These are phyloP conservation scores for Yamadazyma spencermartinsiae DNA, from an alignment of 1,139 yeast genomes.

Conservation along the genomic window DNA sequence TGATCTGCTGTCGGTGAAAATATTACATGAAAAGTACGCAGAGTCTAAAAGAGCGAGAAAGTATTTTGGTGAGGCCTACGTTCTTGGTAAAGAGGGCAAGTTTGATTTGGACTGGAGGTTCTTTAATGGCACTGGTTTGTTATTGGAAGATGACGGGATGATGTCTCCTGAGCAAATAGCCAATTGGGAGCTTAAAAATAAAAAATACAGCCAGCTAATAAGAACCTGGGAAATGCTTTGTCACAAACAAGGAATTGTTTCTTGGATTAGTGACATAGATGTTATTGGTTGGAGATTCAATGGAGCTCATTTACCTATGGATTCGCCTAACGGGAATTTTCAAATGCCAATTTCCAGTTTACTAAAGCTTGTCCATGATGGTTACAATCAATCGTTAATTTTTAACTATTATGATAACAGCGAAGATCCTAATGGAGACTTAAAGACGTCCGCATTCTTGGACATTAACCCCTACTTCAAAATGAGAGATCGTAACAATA, in stretches of 20 bases:
- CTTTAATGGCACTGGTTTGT: conserved; percentile 28
- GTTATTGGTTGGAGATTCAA: conserved; percentile 56
- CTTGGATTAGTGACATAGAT: conserved; percentile 54
- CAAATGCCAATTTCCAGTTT: conserved; percentile 50
- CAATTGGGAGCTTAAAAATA: conserved; percentile 24
- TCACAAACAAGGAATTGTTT: conserved; percentile 23
- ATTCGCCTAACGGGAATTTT: conserved; percentile 46
- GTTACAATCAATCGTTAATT: conserved; percentile 43
- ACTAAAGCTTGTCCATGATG: conserved; percentile 33
- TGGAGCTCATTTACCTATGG: conserved; percentile 55
- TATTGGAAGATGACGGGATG: conserved; percentile 11
- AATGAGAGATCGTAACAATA: conserved; percentile 36
- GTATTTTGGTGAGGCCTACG: conserved; percentile 52
- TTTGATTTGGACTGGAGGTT: conserved; percentile 47
- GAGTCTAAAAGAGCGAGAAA: conserved; percentile 27
- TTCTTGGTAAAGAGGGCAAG: conserved; percentile 26
- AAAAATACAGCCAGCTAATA: conserved; percentile 28
- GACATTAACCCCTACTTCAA: conserved; percentile 41
- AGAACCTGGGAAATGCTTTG: conserved; percentile 36
- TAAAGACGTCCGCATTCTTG: conserved; percentile 23
- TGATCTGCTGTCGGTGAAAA: conserved; percentile 7
- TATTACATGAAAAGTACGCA: conserved; percentile 11
- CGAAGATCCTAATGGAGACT: conserved; percentile 26
- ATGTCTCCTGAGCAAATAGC: conserved; percentile 16
- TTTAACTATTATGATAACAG: conserved; percentile 26